Evolutionary conservation across 148 eudicot species (phyloP).

Genomic region (Heliamphora exappendiculata): DNA sequence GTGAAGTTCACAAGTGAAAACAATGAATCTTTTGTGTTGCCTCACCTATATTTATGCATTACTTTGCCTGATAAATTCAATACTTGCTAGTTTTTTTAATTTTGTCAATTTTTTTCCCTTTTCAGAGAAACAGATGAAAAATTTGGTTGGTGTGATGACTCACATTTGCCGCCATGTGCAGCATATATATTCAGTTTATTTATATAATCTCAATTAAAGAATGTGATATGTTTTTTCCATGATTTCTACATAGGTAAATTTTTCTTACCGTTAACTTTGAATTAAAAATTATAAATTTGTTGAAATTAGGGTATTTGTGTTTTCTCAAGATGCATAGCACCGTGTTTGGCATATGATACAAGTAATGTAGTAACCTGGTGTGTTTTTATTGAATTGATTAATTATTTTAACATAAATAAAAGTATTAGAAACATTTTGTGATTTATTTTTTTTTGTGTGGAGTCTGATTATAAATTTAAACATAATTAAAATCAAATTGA

Average conservation of each 20-base stretch:
- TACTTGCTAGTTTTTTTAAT: not conserved
- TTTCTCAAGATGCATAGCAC: conserved; percentile 84
- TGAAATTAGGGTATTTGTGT: conserved; percentile 95
- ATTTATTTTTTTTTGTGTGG: too few species aligned
- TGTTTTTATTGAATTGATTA: too few species aligned
- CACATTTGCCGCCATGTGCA: conserved; percentile 87
- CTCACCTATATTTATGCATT: not conserved
- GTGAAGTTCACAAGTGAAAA: conserved; percentile 89
- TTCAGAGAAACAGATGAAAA: conserved; percentile 61
- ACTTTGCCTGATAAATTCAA: not conserved
- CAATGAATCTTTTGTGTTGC: not conserved
- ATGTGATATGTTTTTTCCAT: not conserved
- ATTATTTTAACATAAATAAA: too few species aligned
- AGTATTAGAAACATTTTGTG: too few species aligned
- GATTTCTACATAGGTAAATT: not conserved
- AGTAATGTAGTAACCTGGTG: too few species aligned
- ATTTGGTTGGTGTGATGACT: conserved; percentile 74
- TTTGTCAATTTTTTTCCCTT: not conserved
- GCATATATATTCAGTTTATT: conserved; percentile 47
- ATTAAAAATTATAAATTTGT: conserved; percentile 47
- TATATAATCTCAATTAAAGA: not conserved
- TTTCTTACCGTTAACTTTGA: not conserved
- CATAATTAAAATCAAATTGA: too few species aligned
- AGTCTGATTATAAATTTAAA: too few species aligned
- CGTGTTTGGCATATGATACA: conserved; percentile 98